Conservation (phyloP, 805 yeast genomes). For the Debaryomyces maramus region DNA sequence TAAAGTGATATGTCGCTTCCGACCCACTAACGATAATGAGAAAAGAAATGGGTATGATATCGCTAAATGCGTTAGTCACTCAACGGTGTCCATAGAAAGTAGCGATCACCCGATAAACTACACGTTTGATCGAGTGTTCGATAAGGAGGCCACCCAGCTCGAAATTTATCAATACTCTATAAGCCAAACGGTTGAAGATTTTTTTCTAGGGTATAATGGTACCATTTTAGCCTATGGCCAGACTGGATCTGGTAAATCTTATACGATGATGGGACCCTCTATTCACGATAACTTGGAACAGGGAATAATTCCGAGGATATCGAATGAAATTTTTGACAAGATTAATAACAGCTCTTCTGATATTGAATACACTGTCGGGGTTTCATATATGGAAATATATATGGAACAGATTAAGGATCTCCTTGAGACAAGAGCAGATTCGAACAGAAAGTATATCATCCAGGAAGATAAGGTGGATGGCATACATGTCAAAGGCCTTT, state of each 20-base stretch:
- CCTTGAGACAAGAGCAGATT: constrained; percentile 39
- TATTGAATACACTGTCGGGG: constrained; percentile 63
- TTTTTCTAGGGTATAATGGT: constrained; percentile 75
- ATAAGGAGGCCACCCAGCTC: constrained; percentile 48
- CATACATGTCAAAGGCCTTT: constrained; percentile 68
- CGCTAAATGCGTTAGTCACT: constrained; percentile 22
- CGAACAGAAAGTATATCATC: constrained; percentile 39
- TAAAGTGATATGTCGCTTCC: constrained; percentile 70
- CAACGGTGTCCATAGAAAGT: constrained; percentile 28
- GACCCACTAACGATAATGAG: constrained; percentile 54
- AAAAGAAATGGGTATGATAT: constrained; percentile 15
- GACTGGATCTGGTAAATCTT: constrained; percentile 75
- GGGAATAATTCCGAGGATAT: constrained; percentile 75
- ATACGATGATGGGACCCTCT: constrained; percentile 71
- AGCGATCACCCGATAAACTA: constrained; percentile 37
- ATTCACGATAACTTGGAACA: constrained; percentile 26
- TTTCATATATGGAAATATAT: constrained; percentile 78
- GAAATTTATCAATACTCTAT: constrained; percentile 62
- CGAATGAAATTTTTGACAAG: constrained; percentile 60
- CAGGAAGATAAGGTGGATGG: constrained; percentile 67
- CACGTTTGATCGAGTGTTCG: constrained; percentile 68
- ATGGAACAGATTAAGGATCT: constrained; percentile 76
- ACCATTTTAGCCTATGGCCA: constrained; percentile 80
- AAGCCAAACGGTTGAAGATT: constrained; percentile 62
- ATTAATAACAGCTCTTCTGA: constrained; percentile 47